Evolutionary conservation across 2,329 filamentous ascomycete genomes (phyloP), one percentile per base, ranked within the genome.

Genomic region (Davidsoniella eucalypti): DNA sequence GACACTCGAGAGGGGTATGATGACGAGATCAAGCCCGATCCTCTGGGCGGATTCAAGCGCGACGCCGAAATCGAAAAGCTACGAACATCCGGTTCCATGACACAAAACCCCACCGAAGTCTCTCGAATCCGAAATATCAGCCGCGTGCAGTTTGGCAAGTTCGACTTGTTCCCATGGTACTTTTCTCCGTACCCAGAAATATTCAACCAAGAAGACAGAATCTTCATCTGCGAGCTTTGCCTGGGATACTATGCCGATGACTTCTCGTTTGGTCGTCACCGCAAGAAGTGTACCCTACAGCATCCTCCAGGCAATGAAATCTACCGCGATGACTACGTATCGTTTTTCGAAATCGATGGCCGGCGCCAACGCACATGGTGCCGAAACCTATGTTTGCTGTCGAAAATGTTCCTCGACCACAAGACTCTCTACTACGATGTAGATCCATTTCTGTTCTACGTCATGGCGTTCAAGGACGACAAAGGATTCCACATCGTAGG

Each of bases 361-460:
- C 78, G 88, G 26, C 79, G 93, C 52, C 93, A 98, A 61, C 78
- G 90, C 3, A 94, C 90, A 1, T 98, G 92, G 80, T 98, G 92
- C 60, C 84, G 93, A 48, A 98, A 98, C 58, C 73, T 98, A 4
- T 98, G 92, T 64, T 70, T 98, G 8, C 71, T 98, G 14, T 92
- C 84, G 18, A 98, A 98, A 61, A 85, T 96, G 67, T 98, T 98
- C 62, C 73, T 98, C 37, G 92, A 94, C 57, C 93, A 95, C 64
- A 98, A 98, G 66, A 96, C 92, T 4, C 78, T 98, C 6, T 98
- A 95, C 69, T 98, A 98, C 68, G 92, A 98, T 59, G 92, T 98
- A n/a, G 92, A 98, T 56, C 92, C 92, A 0, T 98, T 98, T 62
- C 68, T 98, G 36, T 98, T 98, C 69, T 98, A 98, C 66, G 90